Evolutionary conservation across 805 yeast genomes (phyloP).

Genomic region (Ogataea methylovora): DNA sequence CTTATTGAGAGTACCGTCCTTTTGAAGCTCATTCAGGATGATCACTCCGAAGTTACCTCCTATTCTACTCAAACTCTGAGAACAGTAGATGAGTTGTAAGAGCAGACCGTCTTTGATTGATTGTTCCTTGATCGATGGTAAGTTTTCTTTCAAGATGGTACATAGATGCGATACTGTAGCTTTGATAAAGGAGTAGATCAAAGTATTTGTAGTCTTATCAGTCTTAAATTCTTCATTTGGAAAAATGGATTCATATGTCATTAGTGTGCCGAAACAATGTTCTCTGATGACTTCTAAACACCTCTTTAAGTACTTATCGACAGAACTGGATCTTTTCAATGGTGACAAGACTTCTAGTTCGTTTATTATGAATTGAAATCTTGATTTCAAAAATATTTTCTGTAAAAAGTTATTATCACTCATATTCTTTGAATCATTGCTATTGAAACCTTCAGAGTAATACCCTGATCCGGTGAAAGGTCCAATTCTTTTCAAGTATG

Average conservation of each 20-base stretch:
- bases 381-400: conserved; percentile 55
- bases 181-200: conserved; percentile 30
- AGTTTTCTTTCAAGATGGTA: conserved; percentile 22
- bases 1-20: conserved; percentile 22
- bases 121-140: conserved; percentile 27
- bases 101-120: conserved; percentile 57
- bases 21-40: conserved; percentile 33
- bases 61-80: conserved; percentile 72
- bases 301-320: conserved; percentile 63
- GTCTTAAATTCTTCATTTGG: conserved; percentile 25
- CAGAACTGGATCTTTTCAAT: conserved; percentile 40
- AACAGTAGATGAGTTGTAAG: conserved; percentile 79
- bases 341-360: conserved; percentile 56
- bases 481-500: conserved; percentile 65
- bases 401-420: conserved; percentile 28
- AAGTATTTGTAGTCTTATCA: conserved; percentile 12
- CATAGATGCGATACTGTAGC: conserved; percentile 25
- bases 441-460: conserved; percentile 2
- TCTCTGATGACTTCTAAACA: conserved; percentile 82
- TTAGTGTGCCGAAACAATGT: conserved; percentile 65
- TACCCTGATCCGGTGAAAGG: conserved; percentile 28
- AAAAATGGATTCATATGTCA: conserved; percentile 60
- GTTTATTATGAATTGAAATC: conserved; percentile 57
- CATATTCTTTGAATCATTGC: conserved; percentile 1
- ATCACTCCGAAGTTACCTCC: conserved; percentile 62